phyloP scores from a whole-genome alignment of 2,329 filamentous ascomycete genomes.

The Epichloe elymi region DNA sequence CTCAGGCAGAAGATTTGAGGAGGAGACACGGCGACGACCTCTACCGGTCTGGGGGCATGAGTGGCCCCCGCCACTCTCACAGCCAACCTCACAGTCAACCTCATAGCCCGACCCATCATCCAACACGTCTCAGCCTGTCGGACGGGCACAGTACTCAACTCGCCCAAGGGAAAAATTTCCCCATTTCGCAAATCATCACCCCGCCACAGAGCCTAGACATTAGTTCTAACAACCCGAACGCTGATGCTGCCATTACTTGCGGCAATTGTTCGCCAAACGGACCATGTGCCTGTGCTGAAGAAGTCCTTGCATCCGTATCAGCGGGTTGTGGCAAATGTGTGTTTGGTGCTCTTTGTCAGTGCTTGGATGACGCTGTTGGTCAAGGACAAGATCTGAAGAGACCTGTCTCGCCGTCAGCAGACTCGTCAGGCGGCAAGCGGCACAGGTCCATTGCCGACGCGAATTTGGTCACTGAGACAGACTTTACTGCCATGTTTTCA shows the following conservation, averaged over 20 bases:
- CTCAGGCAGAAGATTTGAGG: conserved; percentile 24
- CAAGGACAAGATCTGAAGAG: conserved; percentile 31
- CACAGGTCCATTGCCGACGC: conserved; percentile 25
- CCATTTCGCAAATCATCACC: conserved; percentile 44
- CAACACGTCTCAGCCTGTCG: conserved; percentile 15
- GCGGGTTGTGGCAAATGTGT: conserved; percentile 55
- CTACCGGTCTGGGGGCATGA: conserved; percentile 16
- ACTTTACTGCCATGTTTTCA: conserved; percentile 57
- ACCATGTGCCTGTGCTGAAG: conserved; percentile 45
- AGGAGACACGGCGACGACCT: conserved; percentile 17
- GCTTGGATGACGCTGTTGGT: conserved; percentile 42
- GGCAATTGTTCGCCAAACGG: conserved; percentile 41
- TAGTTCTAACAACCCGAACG: conserved; percentile 12
- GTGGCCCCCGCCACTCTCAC: conserved; percentile 13
- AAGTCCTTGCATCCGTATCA: conserved; percentile 38
- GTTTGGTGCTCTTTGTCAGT: conserved; percentile 48
- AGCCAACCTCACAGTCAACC: background rate
- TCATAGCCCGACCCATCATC: conserved; percentile 10
- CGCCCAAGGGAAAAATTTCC: conserved; percentile 28
- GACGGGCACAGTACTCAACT: conserved; percentile 14
- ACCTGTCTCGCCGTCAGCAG: conserved; percentile 30
- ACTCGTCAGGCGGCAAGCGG: conserved; percentile 39
- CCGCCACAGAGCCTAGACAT: conserved; percentile 32
- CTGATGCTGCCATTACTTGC: conserved; percentile 31
- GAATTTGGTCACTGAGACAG: conserved; percentile 52